phyloP scores from a whole-genome alignment of 768 basidiomycete species.

The Clitopilus hobsonii region DNA sequence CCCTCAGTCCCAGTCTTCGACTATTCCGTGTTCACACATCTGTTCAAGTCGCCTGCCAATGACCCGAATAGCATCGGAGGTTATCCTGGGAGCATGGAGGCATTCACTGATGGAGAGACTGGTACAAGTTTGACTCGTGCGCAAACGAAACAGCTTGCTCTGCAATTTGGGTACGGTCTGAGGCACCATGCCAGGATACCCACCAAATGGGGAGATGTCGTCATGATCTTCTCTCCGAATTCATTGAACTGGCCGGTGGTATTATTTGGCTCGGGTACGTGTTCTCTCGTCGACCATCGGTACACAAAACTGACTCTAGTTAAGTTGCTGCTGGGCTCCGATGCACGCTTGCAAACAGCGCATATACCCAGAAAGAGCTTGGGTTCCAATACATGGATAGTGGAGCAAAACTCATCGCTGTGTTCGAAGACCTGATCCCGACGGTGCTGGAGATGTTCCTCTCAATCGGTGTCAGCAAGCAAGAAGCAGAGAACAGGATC shows the following conservation, averaged over 20 bases:
- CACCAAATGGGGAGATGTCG: constrained; percentile 47
- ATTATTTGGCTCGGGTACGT: constrained; percentile 39
- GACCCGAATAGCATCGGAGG: constrained; percentile 31
- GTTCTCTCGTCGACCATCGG: not conserved
- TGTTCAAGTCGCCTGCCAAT: constrained; percentile 28
- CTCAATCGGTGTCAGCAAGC: constrained; percentile 37
- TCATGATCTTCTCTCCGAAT: constrained; percentile 69
- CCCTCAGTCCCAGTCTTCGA: constrained; percentile 31
- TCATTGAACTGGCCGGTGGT: constrained; percentile 47
- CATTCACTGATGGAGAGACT: constrained; percentile 64
- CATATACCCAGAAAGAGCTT: constrained; percentile 66
- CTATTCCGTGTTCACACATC: constrained; percentile 44
- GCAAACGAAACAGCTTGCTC: constrained; percentile 45
- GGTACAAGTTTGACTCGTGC: constrained; percentile 53
- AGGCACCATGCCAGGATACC: constrained; percentile 30
- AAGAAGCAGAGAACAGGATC: constrained; percentile 48
- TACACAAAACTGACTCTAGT: constrained; percentile 3
- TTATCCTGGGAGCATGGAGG: constrained; percentile 38
- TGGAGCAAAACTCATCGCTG: constrained; percentile 56
- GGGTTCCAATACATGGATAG: constrained; percentile 69
- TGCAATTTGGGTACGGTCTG: constrained; percentile 58
- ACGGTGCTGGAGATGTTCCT: constrained; percentile 56
- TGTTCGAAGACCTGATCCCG: constrained; percentile 55
- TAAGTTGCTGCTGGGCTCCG: constrained; percentile 60
- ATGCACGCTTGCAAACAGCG: constrained; percentile 70